phyloP scores from a whole-genome alignment of 2,329 filamentous ascomycete species.

The Nigrospora sphaerica region DNA sequence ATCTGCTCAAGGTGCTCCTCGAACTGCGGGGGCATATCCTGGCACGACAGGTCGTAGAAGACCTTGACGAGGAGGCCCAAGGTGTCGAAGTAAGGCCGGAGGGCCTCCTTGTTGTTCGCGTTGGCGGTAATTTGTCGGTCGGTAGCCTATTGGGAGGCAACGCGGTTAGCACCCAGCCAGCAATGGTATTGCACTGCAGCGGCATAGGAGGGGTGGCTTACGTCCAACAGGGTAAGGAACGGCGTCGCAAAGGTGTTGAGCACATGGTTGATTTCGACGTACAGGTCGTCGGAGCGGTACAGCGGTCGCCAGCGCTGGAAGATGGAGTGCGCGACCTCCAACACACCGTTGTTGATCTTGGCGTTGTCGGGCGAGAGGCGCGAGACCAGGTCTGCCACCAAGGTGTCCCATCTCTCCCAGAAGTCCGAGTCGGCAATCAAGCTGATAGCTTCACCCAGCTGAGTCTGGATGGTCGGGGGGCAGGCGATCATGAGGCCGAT shows the following conservation, averaged over 20 bases:
- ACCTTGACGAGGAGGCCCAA: slow-evolving; percentile 87
- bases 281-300: slow-evolving; percentile 87
- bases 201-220: slow-evolving; percentile 28
- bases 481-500: slow-evolving; percentile 95
- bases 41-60: slow-evolving; percentile 93
- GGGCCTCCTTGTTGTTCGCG: slow-evolving; percentile 63
- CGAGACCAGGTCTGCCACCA: slow-evolving; percentile 87
- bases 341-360: slow-evolving; percentile 83
- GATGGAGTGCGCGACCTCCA: slow-evolving; percentile 97
- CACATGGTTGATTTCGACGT: slow-evolving; percentile 94
- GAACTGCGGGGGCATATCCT: slow-evolving; percentile 90
- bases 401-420: slow-evolving; percentile 91
- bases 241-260: slow-evolving; percentile 75
- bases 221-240: slow-evolving; percentile 73
- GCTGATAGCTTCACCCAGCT: slow-evolving; percentile 94
- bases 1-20: slow-evolving; percentile 80
- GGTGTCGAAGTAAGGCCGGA: slow-evolving; percentile 76
- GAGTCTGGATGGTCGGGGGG: slow-evolving; percentile 78
- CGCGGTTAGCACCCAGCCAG: background rate
- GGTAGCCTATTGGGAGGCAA: slow-evolving; percentile 42
- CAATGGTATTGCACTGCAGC: background rate
- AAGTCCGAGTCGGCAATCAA: slow-evolving; percentile 98
- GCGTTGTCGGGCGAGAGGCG: slow-evolving; percentile 77
- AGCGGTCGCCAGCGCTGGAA: slow-evolving; percentile 94
- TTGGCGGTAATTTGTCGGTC: slow-evolving; percentile 69